These are phyloP conservation scores for Sphagnum tenellum DNA, from an alignment of 225 moss, liverwort and hornwort species.

Conservation along the genomic window DNA sequence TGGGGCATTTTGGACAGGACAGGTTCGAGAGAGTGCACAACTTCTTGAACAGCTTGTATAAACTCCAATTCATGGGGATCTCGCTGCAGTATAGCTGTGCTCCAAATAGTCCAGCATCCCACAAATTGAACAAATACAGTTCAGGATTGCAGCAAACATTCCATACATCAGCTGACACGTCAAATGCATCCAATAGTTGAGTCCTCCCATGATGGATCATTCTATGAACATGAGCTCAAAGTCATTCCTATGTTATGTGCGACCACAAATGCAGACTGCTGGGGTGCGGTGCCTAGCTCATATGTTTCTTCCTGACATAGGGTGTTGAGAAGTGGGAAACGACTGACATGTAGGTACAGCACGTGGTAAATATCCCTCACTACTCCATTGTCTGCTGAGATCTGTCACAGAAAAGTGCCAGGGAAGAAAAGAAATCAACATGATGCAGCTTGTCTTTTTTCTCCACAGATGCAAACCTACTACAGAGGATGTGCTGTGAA, in stretches of 20 bases:
- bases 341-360: constrained; percentile 48
- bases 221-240: no score
- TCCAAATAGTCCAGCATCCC: no score
- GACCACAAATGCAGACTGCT: no score
- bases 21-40: constrained; percentile 92
- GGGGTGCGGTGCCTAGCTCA: no score
- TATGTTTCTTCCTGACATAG: not conserved
- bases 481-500: no score
- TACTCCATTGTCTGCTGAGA: constrained; percentile 46
- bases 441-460: no score
- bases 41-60: constrained; percentile 98
- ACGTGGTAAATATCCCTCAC: constrained; percentile 47
- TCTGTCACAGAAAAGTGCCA: constrained; percentile 17
- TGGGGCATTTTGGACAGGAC: constrained; percentile 92
- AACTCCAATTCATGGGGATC: constrained; percentile 94
- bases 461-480: no score
- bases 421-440: not conserved
- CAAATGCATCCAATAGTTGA: not conserved
- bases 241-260: no score
- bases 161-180: not conserved
- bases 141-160: not conserved
- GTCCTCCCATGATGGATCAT: no score
- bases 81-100: constrained; percentile 76
- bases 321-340: not conserved
- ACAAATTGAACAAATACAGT: not conserved